phyloP scores from a whole-genome alignment of 352 stramenopile genomes.

The Phytophthora citrophthora region DNA sequence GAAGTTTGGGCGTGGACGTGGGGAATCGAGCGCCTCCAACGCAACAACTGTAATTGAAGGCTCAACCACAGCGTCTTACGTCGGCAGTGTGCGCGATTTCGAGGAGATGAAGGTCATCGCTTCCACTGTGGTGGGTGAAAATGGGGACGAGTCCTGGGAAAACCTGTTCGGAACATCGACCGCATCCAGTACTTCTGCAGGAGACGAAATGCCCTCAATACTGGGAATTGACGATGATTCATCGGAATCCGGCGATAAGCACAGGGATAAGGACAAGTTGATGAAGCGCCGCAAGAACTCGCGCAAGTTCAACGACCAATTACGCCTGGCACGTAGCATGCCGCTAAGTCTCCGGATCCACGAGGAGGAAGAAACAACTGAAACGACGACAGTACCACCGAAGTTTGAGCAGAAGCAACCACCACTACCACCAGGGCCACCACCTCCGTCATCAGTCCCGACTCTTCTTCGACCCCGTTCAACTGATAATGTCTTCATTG shows the following conservation, averaged over 20 bases:
- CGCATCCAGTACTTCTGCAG: slow-evolving; percentile 8
- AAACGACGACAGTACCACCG: slow-evolving; percentile 11
- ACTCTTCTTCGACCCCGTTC: slow-evolving; percentile 42
- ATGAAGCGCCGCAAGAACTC: slow-evolving; percentile 70
- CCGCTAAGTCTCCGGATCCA: slow-evolving; percentile 65
- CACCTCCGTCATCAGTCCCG: slow-evolving; percentile 24
- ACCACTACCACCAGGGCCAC: slow-evolving; percentile 31
- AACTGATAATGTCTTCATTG: slow-evolving; percentile 41
- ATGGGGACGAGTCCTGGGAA: slow-evolving; percentile 69
- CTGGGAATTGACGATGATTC: slow-evolving; percentile 35
- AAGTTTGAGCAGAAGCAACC: slow-evolving; percentile 29
- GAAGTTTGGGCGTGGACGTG: slow-evolving; percentile 44
- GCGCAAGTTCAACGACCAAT: slow-evolving; percentile 73
- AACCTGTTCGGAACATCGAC: slow-evolving; percentile 61
- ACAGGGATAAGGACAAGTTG: slow-evolving; percentile 46
- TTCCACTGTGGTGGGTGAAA: slow-evolving; percentile 42
- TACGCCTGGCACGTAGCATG: slow-evolving; percentile 59
- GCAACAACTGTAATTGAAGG: slow-evolving; percentile 47
- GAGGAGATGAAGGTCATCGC: slow-evolving; percentile 79
- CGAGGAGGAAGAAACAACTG: slow-evolving; percentile 35
- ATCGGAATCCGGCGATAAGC: slow-evolving; percentile 41
- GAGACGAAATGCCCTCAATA: slow-evolving; percentile 36
- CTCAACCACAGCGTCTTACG: slow-evolving; percentile 49
- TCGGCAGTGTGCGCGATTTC: slow-evolving; percentile 46
- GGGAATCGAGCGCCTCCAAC: slow-evolving; percentile 42